Conservation (phyloP, 106 monocot species). For the Allium sativum region DNA sequence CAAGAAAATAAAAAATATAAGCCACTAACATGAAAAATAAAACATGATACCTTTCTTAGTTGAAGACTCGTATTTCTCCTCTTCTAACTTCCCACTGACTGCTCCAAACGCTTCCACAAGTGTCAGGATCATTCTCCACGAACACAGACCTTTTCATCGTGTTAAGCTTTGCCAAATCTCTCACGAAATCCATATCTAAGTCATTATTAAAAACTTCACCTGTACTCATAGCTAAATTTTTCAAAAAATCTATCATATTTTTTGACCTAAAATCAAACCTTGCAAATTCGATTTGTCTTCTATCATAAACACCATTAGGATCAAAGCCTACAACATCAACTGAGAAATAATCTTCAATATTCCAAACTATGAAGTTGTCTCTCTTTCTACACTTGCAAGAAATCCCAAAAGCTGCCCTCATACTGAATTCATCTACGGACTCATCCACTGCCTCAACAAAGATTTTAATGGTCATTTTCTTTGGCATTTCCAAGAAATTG, state of each 20-base stretch:
- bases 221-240: slow-evolving; percentile 12
- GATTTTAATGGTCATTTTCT: slow-evolving; percentile 27
- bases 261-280: slow-evolving; percentile 39
- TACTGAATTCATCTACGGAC: slow-evolving; percentile 45
- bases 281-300: slow-evolving; percentile 35
- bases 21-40: slow-evolving; percentile 13
- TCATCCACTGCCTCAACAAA: slow-evolving; percentile 74
- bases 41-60: slow-evolving; percentile 45
- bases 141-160: slow-evolving; percentile 33
- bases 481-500: slow-evolving; percentile 47
- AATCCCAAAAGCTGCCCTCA: slow-evolving; percentile 51
- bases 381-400: slow-evolving; percentile 52
- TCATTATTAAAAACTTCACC: not conserved
- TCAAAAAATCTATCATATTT: slow-evolving; percentile 27
- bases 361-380: slow-evolving; percentile 29
- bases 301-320: slow-evolving; percentile 42
- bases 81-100: slow-evolving; percentile 16
- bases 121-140: slow-evolving; percentile 54
- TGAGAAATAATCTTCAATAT: slow-evolving; percentile 27
- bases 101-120: slow-evolving; percentile 67
- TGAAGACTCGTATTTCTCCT: slow-evolving; percentile 23
- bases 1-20: slow-evolving; percentile 16
- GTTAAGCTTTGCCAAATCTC: slow-evolving; percentile 18
- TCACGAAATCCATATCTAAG: slow-evolving; percentile 13
- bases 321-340: slow-evolving; percentile 72